These are phyloP conservation scores for Chlorella sp. DNA, from an alignment of 139 green algal species.

Conservation along the genomic window DNA sequence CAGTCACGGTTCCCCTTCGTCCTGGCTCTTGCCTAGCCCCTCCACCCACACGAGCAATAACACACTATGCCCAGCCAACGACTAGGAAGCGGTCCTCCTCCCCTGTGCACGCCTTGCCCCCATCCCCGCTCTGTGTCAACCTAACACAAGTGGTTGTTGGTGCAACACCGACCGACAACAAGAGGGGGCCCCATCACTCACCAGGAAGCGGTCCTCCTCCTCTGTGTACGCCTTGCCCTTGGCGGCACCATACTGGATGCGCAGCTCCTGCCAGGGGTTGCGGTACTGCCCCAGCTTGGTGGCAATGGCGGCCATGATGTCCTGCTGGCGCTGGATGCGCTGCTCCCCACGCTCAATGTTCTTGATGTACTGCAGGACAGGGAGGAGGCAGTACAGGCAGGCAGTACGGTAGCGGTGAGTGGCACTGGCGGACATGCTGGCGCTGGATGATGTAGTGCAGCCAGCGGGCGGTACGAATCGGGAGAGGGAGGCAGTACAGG, in stretches of 20 bases:
- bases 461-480: background rate
- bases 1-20: too few species aligned
- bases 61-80: too few species aligned
- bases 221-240: conserved; percentile 99
- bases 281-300: conserved; percentile 94
- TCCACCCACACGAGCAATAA: too few species aligned
- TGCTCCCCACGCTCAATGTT: conserved; percentile 95
- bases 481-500: background rate
- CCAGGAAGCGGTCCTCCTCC: conserved; percentile 99
- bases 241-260: conserved; percentile 93
- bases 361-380: conserved; percentile 73
- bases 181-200: background rate
- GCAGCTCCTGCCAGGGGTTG: conserved; percentile 92
- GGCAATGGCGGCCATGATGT: conserved; percentile 89
- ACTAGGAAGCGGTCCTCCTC: too few species aligned
- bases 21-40: too few species aligned
- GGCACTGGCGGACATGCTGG: too few species aligned
- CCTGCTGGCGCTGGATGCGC: conserved; percentile 82
- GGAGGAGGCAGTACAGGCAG: background rate
- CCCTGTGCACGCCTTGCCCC: background rate
- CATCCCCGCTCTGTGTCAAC: background rate
- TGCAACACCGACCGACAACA: too few species aligned
- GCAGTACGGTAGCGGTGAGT: background rate
- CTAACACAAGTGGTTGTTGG: background rate
- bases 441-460: too few species aligned